Percentiles rank a stretch among this genome's conserved stretches.
phyloP scores from a whole-genome alignment of 2,329 filamentous ascomycete genomes.

The Aspergillus arachidicola region DNA sequence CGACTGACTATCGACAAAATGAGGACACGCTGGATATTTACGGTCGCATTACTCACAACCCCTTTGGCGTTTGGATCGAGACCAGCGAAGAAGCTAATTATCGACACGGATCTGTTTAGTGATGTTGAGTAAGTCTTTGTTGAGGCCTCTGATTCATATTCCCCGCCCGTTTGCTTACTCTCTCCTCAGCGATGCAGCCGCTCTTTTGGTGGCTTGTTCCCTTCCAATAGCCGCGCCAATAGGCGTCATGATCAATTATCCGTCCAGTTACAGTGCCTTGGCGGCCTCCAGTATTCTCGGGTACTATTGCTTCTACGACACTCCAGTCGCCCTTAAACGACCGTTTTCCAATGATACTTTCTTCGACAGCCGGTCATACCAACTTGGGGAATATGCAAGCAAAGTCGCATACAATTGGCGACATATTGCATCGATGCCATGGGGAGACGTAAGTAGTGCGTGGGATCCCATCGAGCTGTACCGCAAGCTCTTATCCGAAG shows the following conservation, averaged over 20 bases:
- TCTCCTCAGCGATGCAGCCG: slow-evolving; percentile 3
- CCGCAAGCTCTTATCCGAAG: neutral
- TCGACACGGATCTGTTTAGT: slow-evolving; percentile 12
- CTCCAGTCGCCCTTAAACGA: slow-evolving; percentile 1
- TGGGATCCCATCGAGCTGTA: slow-evolving; percentile 10
- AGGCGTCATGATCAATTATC: slow-evolving; percentile 12
- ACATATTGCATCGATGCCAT: neutral
- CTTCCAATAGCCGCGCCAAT: neutral
- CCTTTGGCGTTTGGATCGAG: neutral
- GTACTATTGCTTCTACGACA: neutral
- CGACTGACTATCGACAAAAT: neutral
- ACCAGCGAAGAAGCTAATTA: slow-evolving; percentile 2
- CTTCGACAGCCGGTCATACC: slow-evolving; percentile 2
- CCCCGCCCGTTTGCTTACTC: neutral
- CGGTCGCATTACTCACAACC: neutral
- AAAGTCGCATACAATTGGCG: slow-evolving; percentile 10
- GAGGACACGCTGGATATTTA: neutral
- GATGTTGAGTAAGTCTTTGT: slow-evolving; percentile 8
- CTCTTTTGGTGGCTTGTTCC: slow-evolving; percentile 5
- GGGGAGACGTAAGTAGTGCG: neutral
- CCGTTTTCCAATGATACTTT: slow-evolving; percentile 7
- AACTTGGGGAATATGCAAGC: slow-evolving; percentile 8
- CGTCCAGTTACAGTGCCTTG: slow-evolving; percentile 6
- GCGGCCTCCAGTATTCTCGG: slow-evolving; percentile 10
- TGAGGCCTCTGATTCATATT: neutral